phyloP scores from a whole-genome alignment of 306 rosid species.

The Vigna radiata region DNA sequence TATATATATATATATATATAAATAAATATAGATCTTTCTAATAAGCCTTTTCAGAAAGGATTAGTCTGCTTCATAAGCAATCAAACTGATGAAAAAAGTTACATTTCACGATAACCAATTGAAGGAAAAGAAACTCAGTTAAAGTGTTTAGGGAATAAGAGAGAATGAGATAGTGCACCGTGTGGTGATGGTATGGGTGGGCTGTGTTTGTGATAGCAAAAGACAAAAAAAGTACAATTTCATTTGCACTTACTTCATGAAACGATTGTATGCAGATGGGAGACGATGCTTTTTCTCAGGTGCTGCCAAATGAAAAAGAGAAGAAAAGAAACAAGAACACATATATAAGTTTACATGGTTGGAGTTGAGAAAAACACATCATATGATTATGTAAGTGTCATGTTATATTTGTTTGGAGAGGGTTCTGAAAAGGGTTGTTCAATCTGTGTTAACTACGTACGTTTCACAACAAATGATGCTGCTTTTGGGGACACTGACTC shows the following conservation, averaged over 20 bases:
- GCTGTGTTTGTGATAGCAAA: not conserved
- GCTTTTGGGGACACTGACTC: constrained; percentile 87
- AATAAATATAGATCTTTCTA: not conserved
- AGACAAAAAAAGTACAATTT: not conserved
- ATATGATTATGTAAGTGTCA: constrained; percentile 5
- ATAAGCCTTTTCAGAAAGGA: not conserved
- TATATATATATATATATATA: not conserved
- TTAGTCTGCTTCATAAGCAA: not conserved
- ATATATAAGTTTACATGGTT: not conserved
- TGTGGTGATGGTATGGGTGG: not conserved
- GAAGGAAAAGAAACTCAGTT: not conserved
- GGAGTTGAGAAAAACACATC: constrained; percentile 10
- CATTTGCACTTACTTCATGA: constrained; percentile 83
- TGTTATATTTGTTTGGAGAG: constrained; percentile 6
- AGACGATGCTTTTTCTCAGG: constrained; percentile 99
- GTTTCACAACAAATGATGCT: constrained; percentile 91
- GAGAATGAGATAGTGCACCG: not conserved
- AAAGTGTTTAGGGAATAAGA: not conserved
- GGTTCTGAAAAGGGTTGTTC: constrained; percentile 30
- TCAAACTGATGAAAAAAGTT: not conserved
- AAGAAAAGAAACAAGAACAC: not conserved
- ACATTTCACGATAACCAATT: not conserved
- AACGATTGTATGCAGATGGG: constrained; percentile 97
- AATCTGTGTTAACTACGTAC: constrained; percentile 46
- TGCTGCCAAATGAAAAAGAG: constrained; percentile 53